Evolutionary conservation across 140 eudicot species (phyloP).

Genomic region (Senecio squalidus): DNA sequence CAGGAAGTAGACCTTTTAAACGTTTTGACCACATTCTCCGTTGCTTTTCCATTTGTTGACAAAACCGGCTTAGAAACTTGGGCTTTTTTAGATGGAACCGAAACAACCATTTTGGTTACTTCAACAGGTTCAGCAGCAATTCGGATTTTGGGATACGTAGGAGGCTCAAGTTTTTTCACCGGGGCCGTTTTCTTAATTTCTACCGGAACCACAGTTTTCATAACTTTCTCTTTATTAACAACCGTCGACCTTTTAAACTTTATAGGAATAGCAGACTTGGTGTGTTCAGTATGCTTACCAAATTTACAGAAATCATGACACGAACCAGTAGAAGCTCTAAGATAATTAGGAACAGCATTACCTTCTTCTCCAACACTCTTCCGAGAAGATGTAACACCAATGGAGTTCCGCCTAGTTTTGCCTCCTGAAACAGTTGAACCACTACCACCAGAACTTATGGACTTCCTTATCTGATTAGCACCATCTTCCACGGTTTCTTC

Average conservation of each 20-base stretch:
- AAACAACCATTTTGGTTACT: constrained; percentile 37
- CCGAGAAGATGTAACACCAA: constrained; percentile 12
- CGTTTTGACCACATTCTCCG: constrained; percentile 32
- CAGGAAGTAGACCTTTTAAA: constrained; percentile 20
- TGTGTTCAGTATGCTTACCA: constrained; percentile 39
- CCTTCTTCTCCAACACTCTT: constrained; percentile 26
- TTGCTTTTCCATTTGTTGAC: constrained; percentile 9
- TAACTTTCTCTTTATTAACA: constrained; percentile 14
- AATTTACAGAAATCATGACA: constrained; percentile 94
- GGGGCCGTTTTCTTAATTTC: constrained; percentile 22
- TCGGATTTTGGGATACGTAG: constrained; percentile 1
- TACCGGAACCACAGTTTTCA: constrained; percentile 12
- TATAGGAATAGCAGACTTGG: constrained; percentile 19
- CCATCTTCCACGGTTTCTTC: constrained; percentile 20
- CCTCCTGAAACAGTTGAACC: constrained; percentile 32
- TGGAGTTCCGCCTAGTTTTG: constrained; percentile 24
- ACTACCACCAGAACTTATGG: too few species aligned
- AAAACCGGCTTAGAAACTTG: constrained; percentile 17
- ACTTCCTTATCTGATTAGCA: constrained; percentile 19
- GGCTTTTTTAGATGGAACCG: constrained; percentile 28
- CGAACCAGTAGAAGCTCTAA: constrained; percentile 94
- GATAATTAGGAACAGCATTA: constrained; percentile 57
- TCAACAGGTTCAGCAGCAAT: constrained; percentile 35
- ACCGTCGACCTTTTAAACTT: constrained; percentile 18
- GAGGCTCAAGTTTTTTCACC: constrained; percentile 15